phyloP scores from a whole-genome alignment of 306 rosid genomes.

The Heteromeles arbutifolia region DNA sequence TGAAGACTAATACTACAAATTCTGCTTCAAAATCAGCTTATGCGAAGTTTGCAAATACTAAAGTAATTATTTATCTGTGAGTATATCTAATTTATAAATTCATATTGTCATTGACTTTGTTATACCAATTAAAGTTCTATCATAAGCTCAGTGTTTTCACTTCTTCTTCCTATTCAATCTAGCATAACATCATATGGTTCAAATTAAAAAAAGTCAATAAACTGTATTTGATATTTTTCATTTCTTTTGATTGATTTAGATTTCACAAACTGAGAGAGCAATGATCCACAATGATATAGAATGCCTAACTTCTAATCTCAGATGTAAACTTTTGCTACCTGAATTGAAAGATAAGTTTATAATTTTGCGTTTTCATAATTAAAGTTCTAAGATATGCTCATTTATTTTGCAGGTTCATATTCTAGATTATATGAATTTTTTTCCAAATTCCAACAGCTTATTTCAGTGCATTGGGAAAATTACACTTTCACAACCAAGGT shows the following conservation, averaged over 20 bases:
- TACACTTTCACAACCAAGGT: too few species aligned
- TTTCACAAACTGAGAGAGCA: conserved; percentile 94
- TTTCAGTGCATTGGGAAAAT: too few species aligned
- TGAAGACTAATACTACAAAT: conserved; percentile 88
- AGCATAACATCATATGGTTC: neutral
- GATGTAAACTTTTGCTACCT: conserved; percentile 73
- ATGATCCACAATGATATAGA: conserved; percentile 87
- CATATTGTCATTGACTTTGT: neutral
- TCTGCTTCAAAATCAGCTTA: conserved; percentile 95
- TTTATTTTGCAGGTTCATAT: too few species aligned
- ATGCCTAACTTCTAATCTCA: conserved; percentile 76
- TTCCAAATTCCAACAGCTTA: too few species aligned
- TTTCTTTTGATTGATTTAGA: conserved; percentile 28
- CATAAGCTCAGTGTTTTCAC: neutral
- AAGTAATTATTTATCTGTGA: conserved; percentile 93
- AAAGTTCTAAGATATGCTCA: too few species aligned
- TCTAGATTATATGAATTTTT: too few species aligned
- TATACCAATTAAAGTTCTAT: neutral
- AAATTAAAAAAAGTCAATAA: neutral
- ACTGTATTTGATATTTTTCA: neutral
- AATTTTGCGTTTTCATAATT: neutral
- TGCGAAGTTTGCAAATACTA: conserved; percentile 85
- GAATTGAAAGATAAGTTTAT: conserved; percentile 71
- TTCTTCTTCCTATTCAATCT: too few species aligned
- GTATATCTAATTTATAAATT: conserved; percentile 23